These are phyloP conservation scores for Penicillium parvum DNA, from an alignment of 495 filamentous ascomycete species.

Conservation along the genomic window DNA sequence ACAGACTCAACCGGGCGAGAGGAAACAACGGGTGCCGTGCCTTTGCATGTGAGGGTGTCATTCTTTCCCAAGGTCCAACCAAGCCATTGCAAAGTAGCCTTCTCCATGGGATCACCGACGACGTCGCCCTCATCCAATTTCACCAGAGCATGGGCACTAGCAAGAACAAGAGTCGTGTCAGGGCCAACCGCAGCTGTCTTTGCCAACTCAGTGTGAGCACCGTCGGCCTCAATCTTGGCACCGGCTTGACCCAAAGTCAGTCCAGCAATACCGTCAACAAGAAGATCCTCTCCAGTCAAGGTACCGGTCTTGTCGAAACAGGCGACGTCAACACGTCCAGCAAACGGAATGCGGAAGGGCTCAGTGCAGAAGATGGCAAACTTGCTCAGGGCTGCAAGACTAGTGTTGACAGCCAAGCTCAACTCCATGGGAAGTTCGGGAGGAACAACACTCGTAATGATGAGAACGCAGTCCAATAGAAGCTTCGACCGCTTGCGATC, in stretches of 20 bases:
- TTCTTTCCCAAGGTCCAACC: conserved; percentile 89
- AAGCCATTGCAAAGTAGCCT: conserved; percentile 82
- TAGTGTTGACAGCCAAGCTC: conserved; percentile 96
- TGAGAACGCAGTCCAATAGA: conserved; percentile 93
- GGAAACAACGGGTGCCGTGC: conserved; percentile 41
- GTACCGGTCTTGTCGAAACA: conserved; percentile 99
- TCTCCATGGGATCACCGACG: conserved; percentile 98
- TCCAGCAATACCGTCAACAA: conserved; percentile 95
- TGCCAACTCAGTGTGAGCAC: conserved; percentile 70
- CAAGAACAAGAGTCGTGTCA: conserved; percentile 88
- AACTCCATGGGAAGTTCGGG: conserved; percentile 98
- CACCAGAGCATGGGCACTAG: conserved; percentile 92
- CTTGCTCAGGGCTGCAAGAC: conserved; percentile 87
- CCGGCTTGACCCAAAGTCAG: conserved; percentile 64
- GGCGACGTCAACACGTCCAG: conserved; percentile 90
- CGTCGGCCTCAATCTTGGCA: conserved; percentile 68
- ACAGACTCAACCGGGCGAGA: conserved; percentile 57
- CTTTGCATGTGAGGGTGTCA: conserved; percentile 62
- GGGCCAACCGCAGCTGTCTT: conserved; percentile 60
- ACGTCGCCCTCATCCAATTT: conserved; percentile 95
- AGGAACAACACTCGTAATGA: conserved; percentile 94
- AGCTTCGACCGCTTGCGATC: conserved; percentile 97
- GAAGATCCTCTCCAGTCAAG: conserved; percentile 91
- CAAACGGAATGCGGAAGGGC: conserved; percentile 97
- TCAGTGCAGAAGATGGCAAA: conserved; percentile 98